Percentiles rank a stretch among this genome's conserved stretches.
Evolutionary conservation across 768 basidiomycete species (phyloP).

Genomic region (Psilocybe subaeruginosa): DNA sequence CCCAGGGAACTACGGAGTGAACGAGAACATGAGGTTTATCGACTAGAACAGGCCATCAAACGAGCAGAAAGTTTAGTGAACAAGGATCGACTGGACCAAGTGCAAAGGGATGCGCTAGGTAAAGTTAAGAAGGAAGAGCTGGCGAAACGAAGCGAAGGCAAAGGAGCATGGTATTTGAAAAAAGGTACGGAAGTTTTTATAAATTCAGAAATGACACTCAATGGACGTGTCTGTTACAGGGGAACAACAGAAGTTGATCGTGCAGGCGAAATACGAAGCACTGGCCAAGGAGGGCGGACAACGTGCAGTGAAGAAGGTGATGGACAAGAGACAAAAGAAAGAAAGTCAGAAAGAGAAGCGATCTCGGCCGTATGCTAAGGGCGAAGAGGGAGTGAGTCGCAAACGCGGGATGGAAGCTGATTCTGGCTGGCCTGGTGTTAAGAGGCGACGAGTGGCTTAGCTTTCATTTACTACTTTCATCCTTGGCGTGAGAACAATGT

Average conservation of each 20-base stretch:
- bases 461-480: neutral
- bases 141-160: conserved; percentile 74
- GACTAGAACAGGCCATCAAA: conserved; percentile 76
- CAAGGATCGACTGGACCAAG: conserved; percentile 63
- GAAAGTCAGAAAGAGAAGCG: conserved; percentile 88
- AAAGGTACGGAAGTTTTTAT: conserved; percentile 51
- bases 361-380: conserved; percentile 64
- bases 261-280: conserved; percentile 79
- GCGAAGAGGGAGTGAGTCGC: conserved; percentile 16
- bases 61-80: conserved; percentile 79
- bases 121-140: conserved; percentile 59
- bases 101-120: conserved; percentile 71
- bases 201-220: conserved; percentile 11
- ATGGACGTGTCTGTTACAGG: conserved; percentile 42
- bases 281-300: conserved; percentile 78
- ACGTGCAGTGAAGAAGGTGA: conserved; percentile 81
- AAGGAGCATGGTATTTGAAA: conserved; percentile 87
- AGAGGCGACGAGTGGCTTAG: conserved; percentile 13
- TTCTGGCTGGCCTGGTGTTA: conserved; percentile 11
- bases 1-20: conserved; percentile 62
- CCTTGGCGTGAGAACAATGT: conserved; percentile 8
- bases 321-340: conserved; percentile 91
- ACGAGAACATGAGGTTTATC: conserved; percentile 67
- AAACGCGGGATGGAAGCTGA: conserved; percentile 4
- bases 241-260: conserved; percentile 75